Conservation (phyloP, 805 yeast genomes). For the Sugiyamaella lignohabitans region DNA sequence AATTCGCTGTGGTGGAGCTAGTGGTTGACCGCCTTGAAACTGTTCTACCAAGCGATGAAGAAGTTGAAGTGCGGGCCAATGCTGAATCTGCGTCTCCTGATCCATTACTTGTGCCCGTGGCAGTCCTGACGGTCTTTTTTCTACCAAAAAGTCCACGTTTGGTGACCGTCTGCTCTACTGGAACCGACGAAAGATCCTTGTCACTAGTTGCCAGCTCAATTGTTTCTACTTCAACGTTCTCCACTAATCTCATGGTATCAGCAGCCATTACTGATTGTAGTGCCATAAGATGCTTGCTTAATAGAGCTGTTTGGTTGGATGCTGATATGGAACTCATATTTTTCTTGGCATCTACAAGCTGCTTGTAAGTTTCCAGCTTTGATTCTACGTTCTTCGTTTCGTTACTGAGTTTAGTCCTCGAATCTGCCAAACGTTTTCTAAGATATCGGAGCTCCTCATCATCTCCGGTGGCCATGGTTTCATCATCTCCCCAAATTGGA, state of each 20-base stretch:
- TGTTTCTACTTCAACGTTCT: constrained; percentile 85
- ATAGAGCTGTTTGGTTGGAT: constrained; percentile 24
- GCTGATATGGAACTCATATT: constrained; percentile 36
- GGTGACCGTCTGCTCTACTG: constrained; percentile 39
- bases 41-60: constrained; percentile 1
- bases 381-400: constrained; percentile 13
- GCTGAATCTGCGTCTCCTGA: background rate
- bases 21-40: constrained; percentile 4
- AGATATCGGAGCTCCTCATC: constrained; percentile 34
- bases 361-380: constrained; percentile 18
- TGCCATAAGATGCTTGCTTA: constrained; percentile 40
- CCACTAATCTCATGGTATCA: constrained; percentile 65
- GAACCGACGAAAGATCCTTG: constrained; percentile 34
- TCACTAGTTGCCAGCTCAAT: constrained; percentile 81
- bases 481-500: constrained; percentile 96
- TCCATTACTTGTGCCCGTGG: constrained; percentile 9
- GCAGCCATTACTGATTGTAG: constrained; percentile 61
- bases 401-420: constrained; percentile 26
- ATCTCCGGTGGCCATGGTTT: constrained; percentile 46
- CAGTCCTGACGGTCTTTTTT: constrained; percentile 14
- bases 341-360: constrained; percentile 33
- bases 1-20: background rate
- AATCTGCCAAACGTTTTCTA: constrained; percentile 32
- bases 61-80: constrained; percentile 6
- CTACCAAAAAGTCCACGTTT: constrained; percentile 51